Conservation (phyloP, 441 rosid species). For the Syzygium malaccense region DNA sequence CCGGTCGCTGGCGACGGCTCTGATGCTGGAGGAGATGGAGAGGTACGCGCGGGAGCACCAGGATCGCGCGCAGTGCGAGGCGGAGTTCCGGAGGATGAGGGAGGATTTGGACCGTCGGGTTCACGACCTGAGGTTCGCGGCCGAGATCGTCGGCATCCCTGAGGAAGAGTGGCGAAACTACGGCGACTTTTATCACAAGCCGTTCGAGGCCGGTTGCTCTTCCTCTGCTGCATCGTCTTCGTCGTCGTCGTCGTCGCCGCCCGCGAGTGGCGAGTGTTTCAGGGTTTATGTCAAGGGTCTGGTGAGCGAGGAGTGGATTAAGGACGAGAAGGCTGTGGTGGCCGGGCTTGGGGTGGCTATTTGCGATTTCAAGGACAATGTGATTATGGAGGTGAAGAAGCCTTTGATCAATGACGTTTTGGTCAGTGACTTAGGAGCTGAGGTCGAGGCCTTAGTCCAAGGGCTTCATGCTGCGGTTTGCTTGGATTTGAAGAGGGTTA, state of each 20-base stretch:
- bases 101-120: slow-evolving; percentile 3
- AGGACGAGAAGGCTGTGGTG: not conserved
- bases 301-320: slow-evolving; percentile 8
- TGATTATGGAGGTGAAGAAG: not conserved
- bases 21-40: slow-evolving; percentile 9
- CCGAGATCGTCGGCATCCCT: not conserved
- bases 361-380: slow-evolving; percentile 4
- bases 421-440: slow-evolving; percentile 6
- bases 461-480: slow-evolving; percentile 5
- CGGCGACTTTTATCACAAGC: slow-evolving; percentile 6
- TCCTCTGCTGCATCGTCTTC: not conserved
- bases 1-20: not conserved
- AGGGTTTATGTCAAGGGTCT: slow-evolving; percentile 4
- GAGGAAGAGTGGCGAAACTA: not conserved
- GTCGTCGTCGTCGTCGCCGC: not conserved
- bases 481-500: slow-evolving; percentile 8
- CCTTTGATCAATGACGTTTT: not conserved
- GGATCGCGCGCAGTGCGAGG: slow-evolving; percentile 1
- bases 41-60: not conserved
- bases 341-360: slow-evolving; percentile 5
- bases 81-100: slow-evolving; percentile 2
- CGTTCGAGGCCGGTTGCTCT: not conserved
- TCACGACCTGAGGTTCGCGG: slow-evolving; percentile 4
- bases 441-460: not conserved
- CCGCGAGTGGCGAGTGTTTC: not conserved